Base-by-base conservation (phyloP, 345 rosid species). In the Hibiscus syriacus region DNA sequence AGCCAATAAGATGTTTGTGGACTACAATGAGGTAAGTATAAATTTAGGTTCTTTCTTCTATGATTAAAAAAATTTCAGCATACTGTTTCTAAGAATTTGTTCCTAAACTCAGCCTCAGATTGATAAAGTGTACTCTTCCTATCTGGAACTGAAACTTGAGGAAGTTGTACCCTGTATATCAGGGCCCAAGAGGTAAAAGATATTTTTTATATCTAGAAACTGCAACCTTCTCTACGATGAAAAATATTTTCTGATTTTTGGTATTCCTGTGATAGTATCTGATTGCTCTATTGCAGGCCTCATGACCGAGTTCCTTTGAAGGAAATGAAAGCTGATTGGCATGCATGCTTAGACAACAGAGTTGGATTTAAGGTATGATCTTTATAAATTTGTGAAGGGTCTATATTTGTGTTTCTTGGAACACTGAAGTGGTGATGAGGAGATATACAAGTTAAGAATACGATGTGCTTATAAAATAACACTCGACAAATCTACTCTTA, bases 271-370 rank as follows among this genome's bases (percentile, higher is more conserved):
- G 39, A 55, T 72, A 22, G 55, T 22, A 50, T 50, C 30, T 53
- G 36, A 32, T 14, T 41, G 13, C 11, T 41, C 20, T 38, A 36
- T 64, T 78, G 66, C 80, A 89, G 97, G 92, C 98, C 98, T 32
- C 93, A 92, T 67, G 95, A 92, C 70, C 87, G 93, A 70, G 97
- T 92, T 75, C 78, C 92, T 38, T 30, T 88, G 73, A 92, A 77
- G 68, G 93, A 90, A 64, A 92, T 92, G 97, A 92, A 92, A 80
- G 86, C 83, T 14, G 96, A 92, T 76, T 90, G 97, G 97, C 90
- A 81, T 67, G 76, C 96, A 59, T 92, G 98, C 79, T 83, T 92
- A 20, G 90, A 90, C 74, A 90, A 74, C 74, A 84, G 71, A 78
- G 97, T 88, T 66, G 95, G 97, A 49, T 92, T 92, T 68, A 92